Evolutionary conservation across 2,329 filamentous ascomycete species (phyloP), one percentile per base, ranked within the genome.

Genomic region (Nigrospora sphaerica): DNA sequence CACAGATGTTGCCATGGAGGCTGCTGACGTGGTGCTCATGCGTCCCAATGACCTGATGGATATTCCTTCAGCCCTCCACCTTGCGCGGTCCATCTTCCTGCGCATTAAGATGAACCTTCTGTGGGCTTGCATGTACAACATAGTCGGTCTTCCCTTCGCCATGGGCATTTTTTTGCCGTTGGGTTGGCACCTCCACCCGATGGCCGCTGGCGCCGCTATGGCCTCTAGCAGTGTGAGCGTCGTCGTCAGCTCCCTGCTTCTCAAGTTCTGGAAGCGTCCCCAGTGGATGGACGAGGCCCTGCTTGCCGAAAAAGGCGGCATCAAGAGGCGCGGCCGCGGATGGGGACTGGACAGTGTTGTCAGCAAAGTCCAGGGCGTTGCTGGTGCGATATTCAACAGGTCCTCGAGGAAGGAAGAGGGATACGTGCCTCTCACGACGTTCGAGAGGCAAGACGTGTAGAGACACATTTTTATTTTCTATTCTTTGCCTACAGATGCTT

Each of bases 1-100:
- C 47, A 97, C 93, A 0, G 93, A 97, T 62, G 92, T 98, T 1
- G 93, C 93, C 42, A 95, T 98, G 82, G 93, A 97, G 69, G 93
- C 93, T 1, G 93, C 93, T 0, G 90, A 95, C 58, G 82, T 98
- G 16, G 93, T 98, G 14, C 82, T 98, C 46, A 98, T 98, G 92
- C 83, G 86, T 3, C 87, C 88, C 0, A 86, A 90, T 52, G 86
- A 96, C 58, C 78, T 98, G 4, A 88, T 97, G 71, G 88, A 92
- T 57, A 89, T 98, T n/a, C 88, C 93, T 0, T 86, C 89, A 0
- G 83, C 88, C 13, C 78, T 98, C 12, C 77, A 89, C 55, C 82
- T 98, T 12, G 85, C 88, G 17, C 81, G 85, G 37, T 81, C 80
- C 33, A 96, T 97, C 61, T 97, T 98, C 75, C 77, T 73, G 46